These are phyloP conservation scores for Aspergillus floridensis DNA, from an alignment of 2,329 filamentous ascomycete species.

Conservation along the genomic window DNA sequence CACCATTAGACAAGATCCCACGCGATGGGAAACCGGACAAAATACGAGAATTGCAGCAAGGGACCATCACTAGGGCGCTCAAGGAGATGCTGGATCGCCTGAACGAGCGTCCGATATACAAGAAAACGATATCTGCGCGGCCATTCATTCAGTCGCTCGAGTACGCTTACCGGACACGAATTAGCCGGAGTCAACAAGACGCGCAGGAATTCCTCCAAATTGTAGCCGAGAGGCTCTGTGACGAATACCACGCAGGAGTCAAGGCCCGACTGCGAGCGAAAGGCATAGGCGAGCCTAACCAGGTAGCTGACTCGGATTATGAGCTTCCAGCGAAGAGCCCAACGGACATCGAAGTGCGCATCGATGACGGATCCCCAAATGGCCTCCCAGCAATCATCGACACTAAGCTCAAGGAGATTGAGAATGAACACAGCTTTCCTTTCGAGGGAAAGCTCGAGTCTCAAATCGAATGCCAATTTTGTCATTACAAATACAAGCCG, in stretches of 20 bases:
- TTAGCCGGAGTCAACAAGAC: conserved; percentile 93
- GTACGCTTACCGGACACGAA: conserved; percentile 79
- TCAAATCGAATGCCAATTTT: conserved; percentile 90
- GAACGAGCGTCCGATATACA: conserved; percentile 90
- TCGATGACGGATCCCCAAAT: conserved; percentile 34
- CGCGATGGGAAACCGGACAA: conserved; percentile 47
- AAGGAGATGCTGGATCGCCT: conserved; percentile 90
- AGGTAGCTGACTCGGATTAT: conserved; percentile 5
- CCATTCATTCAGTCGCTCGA: conserved; percentile 82
- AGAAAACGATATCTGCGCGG: conserved; percentile 87
- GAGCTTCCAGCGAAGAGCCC: conserved; percentile 23
- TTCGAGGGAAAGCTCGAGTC: conserved; percentile 90
- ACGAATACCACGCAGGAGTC: conserved; percentile 86
- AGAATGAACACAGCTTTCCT: conserved; percentile 65
- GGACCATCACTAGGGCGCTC: conserved; percentile 77
- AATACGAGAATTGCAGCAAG: conserved; percentile 66
- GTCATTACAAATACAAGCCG: conserved; percentile 83
- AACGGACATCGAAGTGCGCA: conserved; percentile 34
- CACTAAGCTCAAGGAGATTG: conserved; percentile 37
- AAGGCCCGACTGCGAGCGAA: conserved; percentile 59
- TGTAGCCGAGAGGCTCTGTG: conserved; percentile 83
- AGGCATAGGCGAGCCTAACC: conserved; percentile 22
- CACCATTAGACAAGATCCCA: conserved; percentile 40
- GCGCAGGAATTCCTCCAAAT: conserved; percentile 97
- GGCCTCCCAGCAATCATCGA: conserved; percentile 37